Base-by-base conservation (phyloP, 148 eudicot genomes). In the Spergularia bocconei region DNA sequence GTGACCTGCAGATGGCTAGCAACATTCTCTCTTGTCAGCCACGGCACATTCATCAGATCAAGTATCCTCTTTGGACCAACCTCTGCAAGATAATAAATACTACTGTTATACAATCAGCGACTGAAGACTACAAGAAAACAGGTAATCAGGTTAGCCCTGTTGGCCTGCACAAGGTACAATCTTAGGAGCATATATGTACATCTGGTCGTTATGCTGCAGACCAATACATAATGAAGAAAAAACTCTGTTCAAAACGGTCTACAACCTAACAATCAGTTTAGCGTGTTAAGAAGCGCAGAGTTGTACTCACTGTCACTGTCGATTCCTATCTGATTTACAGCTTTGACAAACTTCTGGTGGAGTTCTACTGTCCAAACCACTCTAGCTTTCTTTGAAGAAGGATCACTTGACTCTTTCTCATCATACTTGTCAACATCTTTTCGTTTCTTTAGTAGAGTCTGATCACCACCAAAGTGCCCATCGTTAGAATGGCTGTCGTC, bases 1-100 rank as follows among this genome's bases (percentile, higher is more conserved):
- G 16, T 76, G 79, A 95, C 99, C 99, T 95, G 99, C 80, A 95
- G 86, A 82, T 95, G 99, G 86, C 97, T 95, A 8, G 99, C 99
- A 63, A 95, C 99, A 77, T 95, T 95, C 80, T 95, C 99, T 83
- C 99, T 82, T 11, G 99, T 90, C 64, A 92, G 69, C 96, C 97
- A 85, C 13, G 93, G 89, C 33, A 95, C 91, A 38, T 86, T 88
- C 99, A 92, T 95, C 80, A 92, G 62, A 81, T 95, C 99, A 48
- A 92, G 89, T 74, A 95, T 92, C 79, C 90, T 92, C 84, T 95
- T 95, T 1, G 97, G 99, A 55, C 99, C 99, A 33, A 92, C 93
- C 86, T 92, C 99, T 95, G 96, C 86, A 81, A 78, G 63, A 77
- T 36, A 78, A 67, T 76, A 41, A 53, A 77, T 70, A 65, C 47